Evolutionary conservation across 108 stramenopile genomes (phyloP).

Genomic region (Chaetoceros tenuissimus): DNA sequence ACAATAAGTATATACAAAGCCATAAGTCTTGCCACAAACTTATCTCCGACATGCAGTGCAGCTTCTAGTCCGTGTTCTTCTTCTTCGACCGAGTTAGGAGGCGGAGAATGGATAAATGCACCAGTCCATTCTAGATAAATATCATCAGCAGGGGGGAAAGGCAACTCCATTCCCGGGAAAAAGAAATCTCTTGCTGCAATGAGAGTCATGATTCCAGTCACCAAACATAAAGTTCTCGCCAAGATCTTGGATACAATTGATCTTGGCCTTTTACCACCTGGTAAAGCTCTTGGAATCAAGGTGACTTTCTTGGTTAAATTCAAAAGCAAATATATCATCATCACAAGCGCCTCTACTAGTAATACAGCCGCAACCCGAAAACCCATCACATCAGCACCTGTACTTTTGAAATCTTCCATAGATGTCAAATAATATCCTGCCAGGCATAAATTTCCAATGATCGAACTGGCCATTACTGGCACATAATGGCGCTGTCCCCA

Average conservation of each 20-base stretch:
- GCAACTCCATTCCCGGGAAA: constrained; percentile 59
- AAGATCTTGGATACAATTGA: constrained; percentile 64
- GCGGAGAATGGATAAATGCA: constrained; percentile 79
- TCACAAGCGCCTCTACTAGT: constrained; percentile 52
- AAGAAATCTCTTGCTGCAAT: constrained; percentile 69
- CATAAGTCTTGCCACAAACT: constrained; percentile 59
- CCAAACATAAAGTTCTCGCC: constrained; percentile 54
- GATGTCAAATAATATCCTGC: constrained; percentile 40
- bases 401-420: constrained; percentile 42
- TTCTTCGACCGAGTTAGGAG: constrained; percentile 61
- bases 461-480: constrained; percentile 40
- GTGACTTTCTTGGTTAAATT: constrained; percentile 8
- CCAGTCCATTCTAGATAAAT: constrained; percentile 86
- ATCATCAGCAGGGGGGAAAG: constrained; percentile 77
- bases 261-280: constrained; percentile 45
- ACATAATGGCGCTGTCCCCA: constrained; percentile 72
- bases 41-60: constrained; percentile 66
- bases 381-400: constrained; percentile 46
- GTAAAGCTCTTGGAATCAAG: background rate
- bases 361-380: constrained; percentile 35
- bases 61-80: constrained; percentile 61
- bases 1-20: constrained; percentile 53
- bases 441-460: constrained; percentile 49
- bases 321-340: constrained; percentile 28
- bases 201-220: constrained; percentile 40